Conservation (phyloP, 495 filamentous ascomycete genomes). For the Aspergillus kassunensis region DNA sequence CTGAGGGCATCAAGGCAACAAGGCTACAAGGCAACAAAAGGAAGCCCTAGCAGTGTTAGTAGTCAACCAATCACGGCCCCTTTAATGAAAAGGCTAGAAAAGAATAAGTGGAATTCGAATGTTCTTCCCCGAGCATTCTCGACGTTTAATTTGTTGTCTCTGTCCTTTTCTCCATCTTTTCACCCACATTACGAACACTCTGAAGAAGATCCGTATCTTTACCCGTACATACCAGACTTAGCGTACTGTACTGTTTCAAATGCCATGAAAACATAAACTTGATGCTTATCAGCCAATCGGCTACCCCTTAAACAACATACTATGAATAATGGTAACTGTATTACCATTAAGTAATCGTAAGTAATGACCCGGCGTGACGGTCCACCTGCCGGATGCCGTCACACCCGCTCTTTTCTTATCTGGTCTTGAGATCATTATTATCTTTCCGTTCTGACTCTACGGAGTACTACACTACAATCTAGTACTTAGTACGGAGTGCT, state of each 20-base stretch:
- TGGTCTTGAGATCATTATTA: slow-evolving; percentile 15
- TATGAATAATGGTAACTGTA: background rate
- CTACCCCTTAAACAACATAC: background rate
- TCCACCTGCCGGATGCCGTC: slow-evolving; percentile 12
- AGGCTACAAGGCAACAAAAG: background rate
- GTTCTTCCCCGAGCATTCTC: slow-evolving; percentile 8
- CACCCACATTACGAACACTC: background rate
- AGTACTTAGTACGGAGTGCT: background rate
- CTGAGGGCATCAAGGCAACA: background rate
- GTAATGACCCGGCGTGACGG: slow-evolving; percentile 10
- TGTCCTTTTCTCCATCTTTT: slow-evolving; percentile 1
- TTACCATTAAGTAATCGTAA: slow-evolving; percentile 1
- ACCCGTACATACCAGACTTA: background rate
- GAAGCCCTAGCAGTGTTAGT: background rate
- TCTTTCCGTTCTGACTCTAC: background rate
- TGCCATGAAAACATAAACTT: background rate
- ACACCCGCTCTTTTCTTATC: slow-evolving; percentile 4
- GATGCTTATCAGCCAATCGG: background rate
- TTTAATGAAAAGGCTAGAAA: background rate
- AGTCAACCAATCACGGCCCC: background rate
- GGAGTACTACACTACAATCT: background rate
- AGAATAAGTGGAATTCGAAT: slow-evolving; percentile 9
- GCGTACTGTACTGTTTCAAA: background rate
- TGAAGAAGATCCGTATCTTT: background rate
- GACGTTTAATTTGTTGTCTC: background rate